Evolutionary conservation across 2,329 filamentous ascomycete species (phyloP).

Genomic region (Cladosporium austrohemisphaericum): DNA sequence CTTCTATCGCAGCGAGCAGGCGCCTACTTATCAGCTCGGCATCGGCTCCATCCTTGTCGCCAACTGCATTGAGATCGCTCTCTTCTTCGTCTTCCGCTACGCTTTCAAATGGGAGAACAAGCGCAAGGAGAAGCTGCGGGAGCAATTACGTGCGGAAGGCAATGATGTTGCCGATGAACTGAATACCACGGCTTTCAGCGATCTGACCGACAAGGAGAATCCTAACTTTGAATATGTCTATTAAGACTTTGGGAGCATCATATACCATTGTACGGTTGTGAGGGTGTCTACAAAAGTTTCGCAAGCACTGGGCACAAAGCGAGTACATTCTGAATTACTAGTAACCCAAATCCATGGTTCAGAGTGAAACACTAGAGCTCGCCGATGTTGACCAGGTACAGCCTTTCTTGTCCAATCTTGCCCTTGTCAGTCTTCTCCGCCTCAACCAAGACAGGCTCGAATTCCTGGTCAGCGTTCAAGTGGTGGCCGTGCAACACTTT

Average conservation of each 20-base stretch:
- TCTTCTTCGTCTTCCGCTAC: constrained; percentile 3
- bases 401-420: constrained; percentile 19
- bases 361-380: too few relatives aligned
- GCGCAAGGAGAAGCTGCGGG: constrained; percentile 1
- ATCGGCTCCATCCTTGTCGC: constrained; percentile 2
- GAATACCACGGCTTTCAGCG: constrained; percentile 4
- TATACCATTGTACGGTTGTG: too few relatives aligned
- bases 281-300: too few relatives aligned
- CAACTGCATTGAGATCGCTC: constrained; percentile 1
- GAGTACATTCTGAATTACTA: too few relatives aligned
- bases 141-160: background rate
- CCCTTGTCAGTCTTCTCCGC: constrained; percentile 20
- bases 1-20: constrained; percentile 57
- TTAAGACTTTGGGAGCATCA: too few relatives aligned
- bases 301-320: too few relatives aligned
- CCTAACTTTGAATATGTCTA: constrained; percentile 5
- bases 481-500: constrained; percentile 20
- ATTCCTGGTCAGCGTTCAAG: constrained; percentile 20
- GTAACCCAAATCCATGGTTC: too few relatives aligned
- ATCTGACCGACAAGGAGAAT: constrained; percentile 6
- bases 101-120: constrained; percentile 8
- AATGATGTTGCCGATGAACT: constrained; percentile 3
- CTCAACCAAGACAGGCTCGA: constrained; percentile 20
- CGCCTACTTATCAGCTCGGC: constrained; percentile 42
- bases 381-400: constrained; percentile 20